A percentile compares a stretch with the other conserved stretches of the same genome.
These are phyloP conservation scores for Leccinum boreale DNA, from an alignment of 768 basidiomycete species.

Conservation along the genomic window DNA sequence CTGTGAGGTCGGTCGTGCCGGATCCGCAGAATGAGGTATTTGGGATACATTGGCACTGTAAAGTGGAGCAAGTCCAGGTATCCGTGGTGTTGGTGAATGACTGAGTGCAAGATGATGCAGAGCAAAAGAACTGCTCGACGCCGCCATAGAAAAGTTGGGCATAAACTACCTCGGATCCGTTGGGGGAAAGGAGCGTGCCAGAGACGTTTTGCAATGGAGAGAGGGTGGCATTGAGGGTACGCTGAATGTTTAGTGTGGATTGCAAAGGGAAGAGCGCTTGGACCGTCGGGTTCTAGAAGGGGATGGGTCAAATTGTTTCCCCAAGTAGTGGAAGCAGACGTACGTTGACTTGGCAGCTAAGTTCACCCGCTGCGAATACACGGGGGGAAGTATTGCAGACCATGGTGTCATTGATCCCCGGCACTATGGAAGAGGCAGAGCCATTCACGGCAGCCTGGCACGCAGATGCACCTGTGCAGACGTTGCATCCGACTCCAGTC, in stretches of 20 bases:
- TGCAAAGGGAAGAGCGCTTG: slow-evolving; percentile 69
- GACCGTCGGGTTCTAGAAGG: slow-evolving; percentile 74
- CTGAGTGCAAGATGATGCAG: slow-evolving; percentile 69
- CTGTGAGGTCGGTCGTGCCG: slow-evolving; percentile 46
- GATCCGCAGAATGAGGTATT: slow-evolving; percentile 75
- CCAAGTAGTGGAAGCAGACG: slow-evolving; percentile 27
- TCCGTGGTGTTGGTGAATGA: slow-evolving; percentile 39
- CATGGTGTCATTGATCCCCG: slow-evolving; percentile 54
- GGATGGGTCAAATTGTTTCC: not conserved
- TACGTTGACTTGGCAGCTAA: slow-evolving; percentile 83
- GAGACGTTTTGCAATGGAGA: slow-evolving; percentile 49
- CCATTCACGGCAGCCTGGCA: slow-evolving; percentile 55
- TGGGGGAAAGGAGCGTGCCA: slow-evolving; percentile 36
- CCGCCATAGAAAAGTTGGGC: slow-evolving; percentile 78
- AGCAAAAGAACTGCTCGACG: slow-evolving; percentile 86
- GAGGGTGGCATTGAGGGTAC: slow-evolving; percentile 66
- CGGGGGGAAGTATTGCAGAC: slow-evolving; percentile 67
- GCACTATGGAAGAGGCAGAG: slow-evolving; percentile 25
- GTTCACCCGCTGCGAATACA: slow-evolving; percentile 76
- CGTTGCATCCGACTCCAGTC: slow-evolving; percentile 77
- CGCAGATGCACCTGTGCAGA: slow-evolving; percentile 63
- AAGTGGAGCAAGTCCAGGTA: slow-evolving; percentile 67
- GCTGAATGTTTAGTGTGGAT: slow-evolving; percentile 74
- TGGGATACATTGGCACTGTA: slow-evolving; percentile 70
- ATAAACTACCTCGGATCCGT: slow-evolving; percentile 54